A percentile compares a stretch with the other conserved stretches of the same genome.
Evolutionary conservation across 768 basidiomycete genomes (phyloP).

Genomic region (Clitopilus passeckerianus): DNA sequence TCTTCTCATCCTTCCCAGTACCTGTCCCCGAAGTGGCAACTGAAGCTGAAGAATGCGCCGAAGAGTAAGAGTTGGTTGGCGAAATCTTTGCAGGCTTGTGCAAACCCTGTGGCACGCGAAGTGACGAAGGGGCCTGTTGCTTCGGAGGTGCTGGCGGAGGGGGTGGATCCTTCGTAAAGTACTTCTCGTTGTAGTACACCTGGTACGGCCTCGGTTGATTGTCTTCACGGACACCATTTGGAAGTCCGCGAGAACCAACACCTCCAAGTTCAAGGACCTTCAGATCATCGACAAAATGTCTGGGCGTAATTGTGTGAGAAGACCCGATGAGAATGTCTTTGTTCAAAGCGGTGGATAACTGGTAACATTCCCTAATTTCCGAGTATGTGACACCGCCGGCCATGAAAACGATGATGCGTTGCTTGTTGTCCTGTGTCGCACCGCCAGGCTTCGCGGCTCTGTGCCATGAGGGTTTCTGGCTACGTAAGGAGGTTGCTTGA

Average conservation of each 20-base stretch:
- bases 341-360: constrained; percentile 65
- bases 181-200: constrained; percentile 77
- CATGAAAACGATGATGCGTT: constrained; percentile 84
- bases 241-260: constrained; percentile 67
- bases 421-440: constrained; percentile 47
- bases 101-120: constrained; percentile 26
- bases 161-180: constrained; percentile 62
- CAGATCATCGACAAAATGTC: constrained; percentile 81
- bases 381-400: constrained; percentile 96
- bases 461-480: constrained; percentile 88
- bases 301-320: constrained; percentile 81
- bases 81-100: constrained; percentile 39
- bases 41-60: constrained; percentile 47
- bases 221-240: constrained; percentile 60
- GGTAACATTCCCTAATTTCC: constrained; percentile 87
- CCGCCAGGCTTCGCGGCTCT: constrained; percentile 58
- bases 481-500: constrained; percentile 73
- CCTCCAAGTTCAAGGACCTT: constrained; percentile 86
- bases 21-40: constrained; percentile 34
- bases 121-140: constrained; percentile 29
- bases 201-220: constrained; percentile 51
- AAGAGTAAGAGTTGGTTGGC: constrained; percentile 50
- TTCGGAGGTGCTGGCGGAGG: constrained; percentile 28
- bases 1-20: constrained; percentile 48
- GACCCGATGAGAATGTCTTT: constrained; percentile 95